These are phyloP conservation scores for Gynostemma pentaphyllum DNA, from an alignment of 306 rosid species.

Conservation along the genomic window DNA sequence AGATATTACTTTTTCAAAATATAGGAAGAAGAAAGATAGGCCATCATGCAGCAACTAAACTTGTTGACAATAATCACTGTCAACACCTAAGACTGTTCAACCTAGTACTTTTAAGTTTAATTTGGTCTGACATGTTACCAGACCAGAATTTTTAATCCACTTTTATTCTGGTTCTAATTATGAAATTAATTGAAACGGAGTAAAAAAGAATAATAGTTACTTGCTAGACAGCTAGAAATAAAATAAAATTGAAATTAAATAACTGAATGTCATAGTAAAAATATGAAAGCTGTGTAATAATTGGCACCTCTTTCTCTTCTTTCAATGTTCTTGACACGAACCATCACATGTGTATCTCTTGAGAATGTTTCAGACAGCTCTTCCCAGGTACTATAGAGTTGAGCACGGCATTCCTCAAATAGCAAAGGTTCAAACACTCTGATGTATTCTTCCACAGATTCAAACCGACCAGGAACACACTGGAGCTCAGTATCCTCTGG, in stretches of 20 bases:
- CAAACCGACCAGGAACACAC: slow-evolving; percentile 86
- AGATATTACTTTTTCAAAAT: neutral
- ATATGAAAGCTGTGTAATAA: neutral
- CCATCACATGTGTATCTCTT: slow-evolving; percentile 80
- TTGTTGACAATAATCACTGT: neutral
- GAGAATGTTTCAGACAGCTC: slow-evolving; percentile 72
- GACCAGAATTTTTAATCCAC: neutral
- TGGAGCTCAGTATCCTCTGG: slow-evolving; percentile 88
- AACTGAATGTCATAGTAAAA: slow-evolving; percentile 5
- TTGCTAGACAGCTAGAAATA: neutral
- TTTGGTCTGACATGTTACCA: neutral
- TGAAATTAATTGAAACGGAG: neutral
- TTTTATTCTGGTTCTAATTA: neutral
- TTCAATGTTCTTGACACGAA: slow-evolving; percentile 76
- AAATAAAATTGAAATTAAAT: neutral
- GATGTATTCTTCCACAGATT: slow-evolving; percentile 82
- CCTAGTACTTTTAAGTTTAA: neutral
- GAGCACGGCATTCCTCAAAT: slow-evolving; percentile 98
- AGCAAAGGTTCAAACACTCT: slow-evolving; percentile 93
- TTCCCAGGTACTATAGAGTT: slow-evolving; percentile 95
- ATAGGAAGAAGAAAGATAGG: neutral
- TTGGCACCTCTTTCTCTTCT: slow-evolving; percentile 86
- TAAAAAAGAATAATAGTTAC: neutral
- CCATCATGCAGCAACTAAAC: neutral
- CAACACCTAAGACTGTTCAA: neutral